Evolutionary conservation across 129 eudicot genomes (phyloP).

Genomic region (Pulicaria dysenterica): DNA sequence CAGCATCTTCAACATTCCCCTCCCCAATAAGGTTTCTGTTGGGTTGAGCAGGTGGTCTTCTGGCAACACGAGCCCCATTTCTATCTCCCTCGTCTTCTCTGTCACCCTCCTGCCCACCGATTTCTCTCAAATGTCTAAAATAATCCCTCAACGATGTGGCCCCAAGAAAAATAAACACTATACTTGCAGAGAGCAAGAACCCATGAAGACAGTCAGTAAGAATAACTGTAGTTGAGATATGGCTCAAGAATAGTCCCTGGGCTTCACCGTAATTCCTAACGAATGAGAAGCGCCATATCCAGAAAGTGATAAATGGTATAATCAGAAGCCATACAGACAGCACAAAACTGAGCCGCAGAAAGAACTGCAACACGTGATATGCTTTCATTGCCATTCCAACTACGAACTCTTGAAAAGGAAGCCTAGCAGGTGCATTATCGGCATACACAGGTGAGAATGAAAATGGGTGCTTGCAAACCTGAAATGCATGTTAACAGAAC

Average conservation of each 20-base stretch:
- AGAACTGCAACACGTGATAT: conserved; percentile 78
- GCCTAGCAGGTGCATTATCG: conserved; percentile 89
- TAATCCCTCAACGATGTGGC: conserved; percentile 91
- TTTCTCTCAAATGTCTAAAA: conserved; percentile 84
- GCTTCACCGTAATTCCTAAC: conserved; percentile 82
- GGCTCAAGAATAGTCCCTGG: conserved; percentile 72
- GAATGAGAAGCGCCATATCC: conserved; percentile 95
- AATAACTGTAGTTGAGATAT: conserved; percentile 63
- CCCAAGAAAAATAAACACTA: conserved; percentile 90
- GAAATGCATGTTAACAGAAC: conserved; percentile 26
- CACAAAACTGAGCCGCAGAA: conserved; percentile 83
- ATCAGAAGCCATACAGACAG: conserved; percentile 90
- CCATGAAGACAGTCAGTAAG: conserved; percentile 94
- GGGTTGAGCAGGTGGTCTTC: conserved; percentile 69
- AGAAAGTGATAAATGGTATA: conserved; percentile 85
- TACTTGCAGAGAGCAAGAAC: conserved; percentile 89
- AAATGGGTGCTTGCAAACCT: conserved; percentile 94
- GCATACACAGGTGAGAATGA: conserved; percentile 95
- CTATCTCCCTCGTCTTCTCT: conserved; percentile 46
- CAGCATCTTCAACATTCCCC: conserved; percentile 31
- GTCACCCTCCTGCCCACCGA: conserved; percentile 72
- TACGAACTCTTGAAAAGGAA: conserved; percentile 83
- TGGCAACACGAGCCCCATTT: conserved; percentile 88
- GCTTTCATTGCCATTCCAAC: conserved; percentile 83
- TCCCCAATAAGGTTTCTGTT: conserved; percentile 69